Evolutionary conservation across 2,329 filamentous ascomycete species (phyloP).

Genomic region (Cordyceps militaris): DNA sequence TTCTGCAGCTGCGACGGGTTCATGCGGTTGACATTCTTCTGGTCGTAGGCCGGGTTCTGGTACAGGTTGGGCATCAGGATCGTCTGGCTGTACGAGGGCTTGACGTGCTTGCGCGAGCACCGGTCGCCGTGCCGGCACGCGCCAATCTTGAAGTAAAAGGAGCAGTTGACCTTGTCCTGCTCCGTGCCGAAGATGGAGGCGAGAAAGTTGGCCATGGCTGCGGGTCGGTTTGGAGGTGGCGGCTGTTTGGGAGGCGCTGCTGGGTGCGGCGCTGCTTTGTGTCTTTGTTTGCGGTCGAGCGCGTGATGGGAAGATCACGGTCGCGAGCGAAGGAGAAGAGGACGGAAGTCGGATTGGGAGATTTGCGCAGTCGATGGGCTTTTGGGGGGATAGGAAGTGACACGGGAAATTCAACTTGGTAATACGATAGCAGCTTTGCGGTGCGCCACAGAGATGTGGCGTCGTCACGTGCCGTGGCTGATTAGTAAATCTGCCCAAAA

Average conservation of each 20-base stretch:
- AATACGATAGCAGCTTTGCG: background rate
- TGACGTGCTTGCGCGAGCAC: slow-evolving; percentile 97
- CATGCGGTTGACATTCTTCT: slow-evolving; percentile 76
- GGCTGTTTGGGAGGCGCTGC: background rate
- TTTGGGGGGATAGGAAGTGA: background rate
- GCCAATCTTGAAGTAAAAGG: slow-evolving; percentile 97
- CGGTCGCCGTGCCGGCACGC: slow-evolving; percentile 97
- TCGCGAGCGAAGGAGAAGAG: background rate
- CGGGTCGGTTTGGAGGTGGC: background rate
- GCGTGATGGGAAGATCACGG: background rate
- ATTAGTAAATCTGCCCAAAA: background rate
- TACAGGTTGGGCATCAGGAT: slow-evolving; percentile 98
- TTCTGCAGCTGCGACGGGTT: slow-evolving; percentile 93
- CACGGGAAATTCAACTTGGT: slow-evolving; percentile 7
- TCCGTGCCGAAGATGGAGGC: slow-evolving; percentile 99
- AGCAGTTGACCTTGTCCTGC: slow-evolving; percentile 99
- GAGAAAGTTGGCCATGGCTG: slow-evolving; percentile 88
- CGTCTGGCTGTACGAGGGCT: slow-evolving; percentile 95
- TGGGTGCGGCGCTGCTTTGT: too few species aligned
- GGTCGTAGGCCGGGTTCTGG: slow-evolving; percentile 96
- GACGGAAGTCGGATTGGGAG: background rate
- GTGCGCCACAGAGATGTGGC: slow-evolving; percentile 9
- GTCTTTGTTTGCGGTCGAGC: background rate
- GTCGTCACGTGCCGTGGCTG: slow-evolving; percentile 5
- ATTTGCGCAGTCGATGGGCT: background rate